Evolutionary conservation across 768 basidiomycete genomes (phyloP), one percentile per base, ranked within the genome.

Genomic region (Filobasidium floriforme): DNA sequence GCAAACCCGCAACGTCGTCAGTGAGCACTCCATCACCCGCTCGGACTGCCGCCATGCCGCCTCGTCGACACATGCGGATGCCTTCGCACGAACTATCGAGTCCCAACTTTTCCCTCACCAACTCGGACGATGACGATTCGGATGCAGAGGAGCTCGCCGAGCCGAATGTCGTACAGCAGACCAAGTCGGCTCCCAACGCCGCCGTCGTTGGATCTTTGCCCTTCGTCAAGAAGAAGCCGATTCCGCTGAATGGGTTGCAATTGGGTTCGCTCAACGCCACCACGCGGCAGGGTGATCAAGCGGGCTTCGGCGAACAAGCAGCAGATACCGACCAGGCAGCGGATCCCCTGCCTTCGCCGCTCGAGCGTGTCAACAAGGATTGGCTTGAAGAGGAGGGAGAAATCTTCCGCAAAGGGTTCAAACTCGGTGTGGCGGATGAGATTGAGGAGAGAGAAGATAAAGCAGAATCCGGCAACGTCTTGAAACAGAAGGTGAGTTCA

Each of bases 301-400:
- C 32, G 32, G 32, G 32, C 9, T 3, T 37, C 32, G 9, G 32
- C 32, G 32, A 3, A 3, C 32, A 37, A 9, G 32, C 9, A 37
- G 32, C 3, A 3, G 32, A 37, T 37, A 4, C 9, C 4, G 32
- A 37, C 32, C 32, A 37, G 32, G 19, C 46, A 51, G 18, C 46
- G 18, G 46, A 6, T 3, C 54, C 54, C 4, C 22, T 49, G 12
- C 10, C 67, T 10, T 68, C 67, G 15, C 67, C 67, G 18, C 41
- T 68, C 52, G 67, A 68, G 32, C 44, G 51, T n/a, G 67, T 68
- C 37, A 68, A 68, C 54, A 82, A 86, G 69, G 86, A 83, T 61
- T 90, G 89, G 87, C 88, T 93, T 0, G 89, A 86, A 63, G 96
- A 98, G 76, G 96, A 99, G 76, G 92, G 92, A 0, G 94, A 98